These are phyloP conservation scores for Morella rubra DNA, from an alignment of 306 rosid species.

Conservation along the genomic window DNA sequence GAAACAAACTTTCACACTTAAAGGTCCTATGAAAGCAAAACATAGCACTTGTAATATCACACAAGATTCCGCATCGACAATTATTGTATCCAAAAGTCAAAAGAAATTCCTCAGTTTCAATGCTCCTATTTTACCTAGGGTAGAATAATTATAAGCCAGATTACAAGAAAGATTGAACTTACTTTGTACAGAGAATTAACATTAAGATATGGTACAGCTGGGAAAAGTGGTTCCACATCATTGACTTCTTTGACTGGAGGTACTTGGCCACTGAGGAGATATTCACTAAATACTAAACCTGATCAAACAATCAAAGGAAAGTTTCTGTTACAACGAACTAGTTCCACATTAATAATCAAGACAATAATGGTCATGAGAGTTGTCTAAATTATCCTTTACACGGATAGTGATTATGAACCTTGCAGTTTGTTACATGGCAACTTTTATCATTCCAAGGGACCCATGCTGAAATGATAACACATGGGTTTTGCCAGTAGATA, in stretches of 20 bases:
- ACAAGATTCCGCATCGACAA: neutral
- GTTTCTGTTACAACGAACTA: neutral
- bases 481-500: neutral
- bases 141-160: neutral
- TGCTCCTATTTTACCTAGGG: neutral
- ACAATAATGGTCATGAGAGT: neutral
- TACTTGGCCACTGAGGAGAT: constrained; percentile 83
- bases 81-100: neutral
- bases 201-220: constrained; percentile 65
- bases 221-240: constrained; percentile 87
- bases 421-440: neutral
- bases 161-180: constrained; percentile 20
- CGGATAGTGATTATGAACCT: neutral
- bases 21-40: neutral
- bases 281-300: constrained; percentile 95
- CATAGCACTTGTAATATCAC: neutral
- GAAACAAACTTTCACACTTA: neutral
- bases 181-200: constrained; percentile 50
- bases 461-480: neutral
- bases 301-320: constrained; percentile 35
- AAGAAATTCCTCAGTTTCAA: neutral
- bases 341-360: neutral
- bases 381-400: neutral
- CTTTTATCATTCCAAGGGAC: neutral
- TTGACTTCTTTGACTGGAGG: constrained; percentile 87